These are phyloP conservation scores for Wickerhamiella australiensis DNA, from an alignment of 805 yeast genomes.

Conservation along the genomic window DNA sequence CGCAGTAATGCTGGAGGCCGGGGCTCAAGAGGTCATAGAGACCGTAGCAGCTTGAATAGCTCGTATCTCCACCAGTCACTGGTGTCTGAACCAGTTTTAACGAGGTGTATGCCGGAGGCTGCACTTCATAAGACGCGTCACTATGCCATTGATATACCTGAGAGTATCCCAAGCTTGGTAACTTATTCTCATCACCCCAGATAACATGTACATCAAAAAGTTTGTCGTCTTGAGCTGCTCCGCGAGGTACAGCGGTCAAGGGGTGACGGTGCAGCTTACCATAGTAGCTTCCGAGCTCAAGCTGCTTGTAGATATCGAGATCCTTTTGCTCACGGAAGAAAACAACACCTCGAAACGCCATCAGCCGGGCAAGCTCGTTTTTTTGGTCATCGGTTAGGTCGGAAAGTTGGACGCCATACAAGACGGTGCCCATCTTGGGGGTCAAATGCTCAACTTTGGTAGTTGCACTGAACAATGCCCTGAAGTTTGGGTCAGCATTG, in stretches of 20 bases:
- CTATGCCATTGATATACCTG: slow-evolving; percentile 45
- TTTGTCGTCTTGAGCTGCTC: slow-evolving; percentile 41
- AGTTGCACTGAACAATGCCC: slow-evolving; percentile 34
- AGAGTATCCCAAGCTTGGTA: slow-evolving; percentile 22
- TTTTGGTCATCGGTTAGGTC: slow-evolving; percentile 35
- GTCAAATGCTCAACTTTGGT: slow-evolving; percentile 34
- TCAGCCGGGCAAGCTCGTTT: slow-evolving; percentile 38
- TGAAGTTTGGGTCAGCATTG: slow-evolving; percentile 31
- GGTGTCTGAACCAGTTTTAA: slow-evolving; percentile 52
- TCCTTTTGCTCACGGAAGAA: slow-evolving; percentile 38
- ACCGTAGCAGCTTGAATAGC: slow-evolving; percentile 43
- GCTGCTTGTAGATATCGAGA: slow-evolving; percentile 33
- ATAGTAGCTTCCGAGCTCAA: slow-evolving; percentile 36
- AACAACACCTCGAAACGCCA: slow-evolving; percentile 41
- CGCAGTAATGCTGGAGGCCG: slow-evolving; percentile 36
- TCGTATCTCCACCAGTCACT: slow-evolving; percentile 43
- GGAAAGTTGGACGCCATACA: slow-evolving; percentile 36
- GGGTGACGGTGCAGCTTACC: slow-evolving; percentile 39
- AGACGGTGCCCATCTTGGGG: slow-evolving; percentile 39
- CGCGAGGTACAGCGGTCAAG: slow-evolving; percentile 29
- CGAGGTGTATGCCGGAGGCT: slow-evolving; percentile 61
- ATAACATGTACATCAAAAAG: slow-evolving; percentile 23
- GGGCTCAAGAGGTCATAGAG: slow-evolving; percentile 44
- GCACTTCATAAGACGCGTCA: slow-evolving; percentile 64
- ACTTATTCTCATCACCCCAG: slow-evolving; percentile 20